A percentile compares a stretch with the other conserved stretches of the same genome.
Conservation (phyloP, 2,329 filamentous ascomycete genomes). For the Cordyceps pruinosa region DNA sequence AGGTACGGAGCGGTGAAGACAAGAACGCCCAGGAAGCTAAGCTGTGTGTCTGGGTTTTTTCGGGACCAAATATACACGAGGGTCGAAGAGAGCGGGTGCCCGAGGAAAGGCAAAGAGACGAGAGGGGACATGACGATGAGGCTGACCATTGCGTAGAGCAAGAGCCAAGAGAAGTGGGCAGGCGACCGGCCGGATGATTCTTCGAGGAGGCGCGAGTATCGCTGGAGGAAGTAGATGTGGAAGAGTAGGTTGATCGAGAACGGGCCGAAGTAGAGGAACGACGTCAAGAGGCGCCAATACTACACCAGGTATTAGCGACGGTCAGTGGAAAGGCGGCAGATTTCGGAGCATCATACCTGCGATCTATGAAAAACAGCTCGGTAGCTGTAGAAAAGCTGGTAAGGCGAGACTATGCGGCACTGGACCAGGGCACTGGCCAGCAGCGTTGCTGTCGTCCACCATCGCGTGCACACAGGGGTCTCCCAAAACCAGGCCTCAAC, state of each 20-base stretch:
- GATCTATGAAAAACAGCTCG: constrained; percentile 84
- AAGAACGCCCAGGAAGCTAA: constrained; percentile 82
- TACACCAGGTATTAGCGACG: constrained; percentile 31
- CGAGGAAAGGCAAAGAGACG: constrained; percentile 86
- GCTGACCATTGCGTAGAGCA: constrained; percentile 75
- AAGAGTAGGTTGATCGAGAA: constrained; percentile 91
- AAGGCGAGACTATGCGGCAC: constrained; percentile 85
- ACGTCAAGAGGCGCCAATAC: constrained; percentile 96
- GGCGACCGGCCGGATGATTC: constrained; percentile 88
- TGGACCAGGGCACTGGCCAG: constrained; percentile 84
- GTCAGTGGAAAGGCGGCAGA: neutral
- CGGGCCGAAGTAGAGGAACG: constrained; percentile 95
- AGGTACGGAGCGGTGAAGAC: constrained; percentile 92
- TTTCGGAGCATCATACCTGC: constrained; percentile 52
- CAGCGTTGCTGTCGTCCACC: constrained; percentile 93
- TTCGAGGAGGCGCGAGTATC: constrained; percentile 90
- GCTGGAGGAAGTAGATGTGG: constrained; percentile 96
- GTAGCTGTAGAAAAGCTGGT: constrained; percentile 96
- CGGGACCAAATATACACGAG: constrained; percentile 98
- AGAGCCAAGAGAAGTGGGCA: constrained; percentile 90
- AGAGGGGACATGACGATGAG: constrained; percentile 78
- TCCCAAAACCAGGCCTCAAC: constrained; percentile 98
- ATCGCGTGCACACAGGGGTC: constrained; percentile 91
- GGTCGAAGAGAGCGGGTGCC: constrained; percentile 86
- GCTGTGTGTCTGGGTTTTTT: constrained; percentile 81